Conservation (phyloP, 805 yeast species). For the Cyberlindnera euphorbiiphila region DNA sequence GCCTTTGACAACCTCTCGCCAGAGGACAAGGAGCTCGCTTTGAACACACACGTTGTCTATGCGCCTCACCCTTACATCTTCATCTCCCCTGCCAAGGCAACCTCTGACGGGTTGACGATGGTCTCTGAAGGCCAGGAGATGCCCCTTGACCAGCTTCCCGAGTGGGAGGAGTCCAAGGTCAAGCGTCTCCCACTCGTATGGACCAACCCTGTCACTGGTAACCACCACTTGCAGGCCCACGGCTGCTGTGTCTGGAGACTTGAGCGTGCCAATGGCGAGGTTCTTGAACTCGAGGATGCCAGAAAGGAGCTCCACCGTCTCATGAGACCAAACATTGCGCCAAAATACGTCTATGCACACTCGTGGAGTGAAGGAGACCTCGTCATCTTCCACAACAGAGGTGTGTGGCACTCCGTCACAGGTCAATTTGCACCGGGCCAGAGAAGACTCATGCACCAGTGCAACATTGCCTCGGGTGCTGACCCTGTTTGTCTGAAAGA, state of each 20-base stretch:
- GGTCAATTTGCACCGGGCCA: conserved; percentile 81
- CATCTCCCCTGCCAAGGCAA: conserved; percentile 76
- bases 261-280: conserved; percentile 50
- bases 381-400: conserved; percentile 82
- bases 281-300: conserved; percentile 65
- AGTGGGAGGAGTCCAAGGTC: conserved; percentile 76
- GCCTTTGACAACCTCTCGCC: conserved; percentile 66
- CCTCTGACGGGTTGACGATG: conserved; percentile 84
- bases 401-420: conserved; percentile 89
- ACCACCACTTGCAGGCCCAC: conserved; percentile 82
- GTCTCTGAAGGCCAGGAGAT: conserved; percentile 73
- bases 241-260: conserved; percentile 80
- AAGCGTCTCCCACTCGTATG: conserved; percentile 83
- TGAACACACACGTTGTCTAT: conserved; percentile 76
- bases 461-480: conserved; percentile 79
- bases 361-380: conserved; percentile 82
- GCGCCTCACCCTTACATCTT: conserved; percentile 92
- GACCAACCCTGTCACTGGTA: conserved; percentile 85
- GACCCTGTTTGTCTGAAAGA: conserved; percentile 48
- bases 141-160: conserved; percentile 64
- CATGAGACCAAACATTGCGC: conserved; percentile 84
- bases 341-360: conserved; percentile 72
- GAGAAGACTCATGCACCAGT: conserved; percentile 86
- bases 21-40: conserved; percentile 71
- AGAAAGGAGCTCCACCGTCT: conserved; percentile 65